phyloP scores from a whole-genome alignment of 192 early-diverging fungal genomes.

The Coemansia sp. region DNA sequence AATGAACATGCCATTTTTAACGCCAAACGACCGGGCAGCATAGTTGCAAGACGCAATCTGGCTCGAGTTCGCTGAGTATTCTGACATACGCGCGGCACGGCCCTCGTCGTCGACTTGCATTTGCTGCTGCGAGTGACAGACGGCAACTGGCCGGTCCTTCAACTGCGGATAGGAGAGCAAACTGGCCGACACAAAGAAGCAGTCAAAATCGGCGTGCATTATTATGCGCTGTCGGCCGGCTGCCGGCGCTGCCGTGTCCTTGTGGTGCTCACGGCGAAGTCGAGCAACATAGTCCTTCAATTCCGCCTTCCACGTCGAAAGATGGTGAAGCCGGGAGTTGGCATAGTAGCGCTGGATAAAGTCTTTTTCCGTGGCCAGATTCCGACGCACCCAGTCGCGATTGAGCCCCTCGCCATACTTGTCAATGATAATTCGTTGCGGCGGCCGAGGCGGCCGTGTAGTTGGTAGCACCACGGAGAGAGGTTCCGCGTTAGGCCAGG shows the following conservation, averaged over 20 bases:
- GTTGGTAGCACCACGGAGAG: too few species aligned
- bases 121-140: conserved; percentile 57
- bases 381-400: conserved; percentile 39
- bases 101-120: conserved; percentile 10
- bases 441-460: not conserved
- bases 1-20: conserved; percentile 77
- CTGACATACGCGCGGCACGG: not conserved
- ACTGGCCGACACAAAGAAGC: conserved; percentile 87
- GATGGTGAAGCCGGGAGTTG: conserved; percentile 70
- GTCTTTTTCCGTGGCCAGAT: conserved; percentile 40
- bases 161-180: conserved; percentile 66
- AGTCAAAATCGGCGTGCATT: conserved; percentile 92
- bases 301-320: conserved; percentile 78
- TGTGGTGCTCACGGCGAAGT: conserved; percentile 8
- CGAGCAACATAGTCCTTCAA: conserved; percentile 58
- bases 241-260: not conserved
- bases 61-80: conserved; percentile 34
- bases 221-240: conserved; percentile 28
- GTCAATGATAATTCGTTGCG: conserved; percentile 14
- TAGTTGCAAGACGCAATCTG: conserved; percentile 89
- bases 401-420: conserved; percentile 34
- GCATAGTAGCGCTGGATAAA: conserved; percentile 63
- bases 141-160: conserved; percentile 61
- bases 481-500: too few species aligned
- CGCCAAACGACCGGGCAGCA: conserved; percentile 66